Percentiles rank a stretch among this genome's conserved stretches.
These are phyloP conservation scores for Fusarium foetens DNA, from an alignment of 2,329 filamentous ascomycete genomes.

Conservation along the genomic window DNA sequence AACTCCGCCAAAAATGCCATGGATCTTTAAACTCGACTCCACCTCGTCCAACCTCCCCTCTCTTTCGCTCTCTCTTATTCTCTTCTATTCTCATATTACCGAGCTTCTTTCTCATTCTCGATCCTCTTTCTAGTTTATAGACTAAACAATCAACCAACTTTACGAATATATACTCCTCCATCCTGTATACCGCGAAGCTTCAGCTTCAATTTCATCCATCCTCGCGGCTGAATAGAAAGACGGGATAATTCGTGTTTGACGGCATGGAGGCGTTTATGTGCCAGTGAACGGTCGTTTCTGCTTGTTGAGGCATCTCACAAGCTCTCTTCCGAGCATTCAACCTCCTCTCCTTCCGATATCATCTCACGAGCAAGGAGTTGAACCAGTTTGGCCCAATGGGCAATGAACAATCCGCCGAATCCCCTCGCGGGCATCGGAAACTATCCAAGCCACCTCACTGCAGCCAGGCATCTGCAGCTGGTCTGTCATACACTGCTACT, in stretches of 20 bases:
- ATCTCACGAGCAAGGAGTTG: slow-evolving; percentile 25
- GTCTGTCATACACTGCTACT: slow-evolving; percentile 53
- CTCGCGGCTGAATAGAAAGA: slow-evolving; percentile 9
- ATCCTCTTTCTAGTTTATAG: neutral
- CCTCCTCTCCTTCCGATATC: slow-evolving; percentile 22
- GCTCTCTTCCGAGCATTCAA: slow-evolving; percentile 26
- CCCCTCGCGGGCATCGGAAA: slow-evolving; percentile 57
- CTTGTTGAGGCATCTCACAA: slow-evolving; percentile 38
- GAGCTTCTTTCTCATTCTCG: slow-evolving; percentile 11
- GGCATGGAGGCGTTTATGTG: slow-evolving; percentile 41
- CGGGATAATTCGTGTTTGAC: slow-evolving; percentile 29
- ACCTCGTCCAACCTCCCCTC: slow-evolving; percentile 41
- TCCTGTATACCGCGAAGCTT: neutral
- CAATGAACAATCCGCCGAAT: slow-evolving; percentile 60
- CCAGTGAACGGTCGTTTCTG: slow-evolving; percentile 36
- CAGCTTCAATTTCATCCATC: slow-evolving; percentile 9
- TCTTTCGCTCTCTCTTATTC: slow-evolving; percentile 17
- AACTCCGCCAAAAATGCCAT: slow-evolving; percentile 37
- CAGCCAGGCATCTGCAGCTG: slow-evolving; percentile 54
- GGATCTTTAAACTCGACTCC: slow-evolving; percentile 45
- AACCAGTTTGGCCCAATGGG: slow-evolving; percentile 55
- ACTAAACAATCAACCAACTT: slow-evolving; percentile 2
- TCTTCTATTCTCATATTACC: slow-evolving; percentile 28
- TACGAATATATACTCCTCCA: neutral
- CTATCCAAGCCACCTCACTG: slow-evolving; percentile 62